These are phyloP conservation scores for Globisporangium mamillatum DNA, from an alignment of 352 stramenopile species.

Conservation along the genomic window DNA sequence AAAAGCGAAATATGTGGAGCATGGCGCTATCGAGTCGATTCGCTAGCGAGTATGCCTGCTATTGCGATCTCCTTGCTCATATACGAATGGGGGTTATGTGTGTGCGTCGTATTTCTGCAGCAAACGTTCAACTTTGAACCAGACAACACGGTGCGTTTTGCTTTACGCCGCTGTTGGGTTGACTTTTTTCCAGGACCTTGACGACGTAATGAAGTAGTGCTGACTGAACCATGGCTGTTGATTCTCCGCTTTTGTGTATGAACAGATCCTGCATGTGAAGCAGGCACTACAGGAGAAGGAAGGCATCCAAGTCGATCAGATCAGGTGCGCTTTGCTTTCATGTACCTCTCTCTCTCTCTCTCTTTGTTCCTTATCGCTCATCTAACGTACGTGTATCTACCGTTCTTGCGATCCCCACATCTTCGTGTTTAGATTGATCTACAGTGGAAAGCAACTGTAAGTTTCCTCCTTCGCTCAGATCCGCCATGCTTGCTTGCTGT, in stretches of 20 bases:
- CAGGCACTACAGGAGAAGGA: slow-evolving; percentile 98
- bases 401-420: not conserved
- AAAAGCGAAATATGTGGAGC: not conserved
- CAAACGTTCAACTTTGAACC: slow-evolving; percentile 89
- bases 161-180: slow-evolving; percentile 7
- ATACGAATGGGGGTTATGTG: not conserved
- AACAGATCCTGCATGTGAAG: slow-evolving; percentile 95
- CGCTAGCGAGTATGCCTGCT: not conserved
- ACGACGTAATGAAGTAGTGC: not conserved
- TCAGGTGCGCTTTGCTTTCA: slow-evolving; percentile 31
- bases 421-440: slow-evolving; percentile 87
- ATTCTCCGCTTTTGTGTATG: not conserved
- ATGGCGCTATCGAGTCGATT: not conserved
- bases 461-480: not conserved
- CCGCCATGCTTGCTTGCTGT: not conserved
- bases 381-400: slow-evolving; percentile 20
- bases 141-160: slow-evolving; percentile 68
- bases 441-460: slow-evolving; percentile 96
- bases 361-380: not conserved
- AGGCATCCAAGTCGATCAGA: slow-evolving; percentile 91
- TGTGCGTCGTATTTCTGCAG: slow-evolving; percentile 16
- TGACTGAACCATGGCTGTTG: not conserved
- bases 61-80: not conserved
- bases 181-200: not conserved
- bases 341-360: not conserved